Percentiles rank a stretch among this genome's conserved stretches.
Conservation (phyloP, 2,329 filamentous ascomycete genomes). For the Alternaria triticina region DNA sequence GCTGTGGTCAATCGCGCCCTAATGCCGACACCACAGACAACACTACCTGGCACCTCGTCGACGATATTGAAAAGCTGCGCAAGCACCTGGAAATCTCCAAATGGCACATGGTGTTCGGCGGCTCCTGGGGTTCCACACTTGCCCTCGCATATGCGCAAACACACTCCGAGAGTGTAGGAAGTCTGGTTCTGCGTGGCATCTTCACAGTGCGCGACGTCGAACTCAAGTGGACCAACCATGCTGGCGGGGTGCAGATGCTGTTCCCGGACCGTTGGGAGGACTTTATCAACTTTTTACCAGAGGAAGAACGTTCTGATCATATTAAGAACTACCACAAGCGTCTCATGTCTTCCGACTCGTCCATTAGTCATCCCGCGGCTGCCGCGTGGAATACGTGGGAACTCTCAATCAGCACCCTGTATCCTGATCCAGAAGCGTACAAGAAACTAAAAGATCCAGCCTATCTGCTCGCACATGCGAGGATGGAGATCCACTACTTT, state of each 20-base stretch:
- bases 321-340: slow-evolving; percentile 50
- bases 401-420: slow-evolving; percentile 38
- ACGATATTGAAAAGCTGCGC: slow-evolving; percentile 55
- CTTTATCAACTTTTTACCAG: slow-evolving; percentile 46
- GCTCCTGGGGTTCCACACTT: slow-evolving; percentile 57
- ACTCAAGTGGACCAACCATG: slow-evolving; percentile 45
- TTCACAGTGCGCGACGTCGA: slow-evolving; percentile 49
- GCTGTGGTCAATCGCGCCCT: slow-evolving; percentile 54
- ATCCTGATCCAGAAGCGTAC: slow-evolving; percentile 21
- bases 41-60: slow-evolving; percentile 53
- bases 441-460: slow-evolving; percentile 39
- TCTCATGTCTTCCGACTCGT: slow-evolving; percentile 44
- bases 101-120: slow-evolving; percentile 57
- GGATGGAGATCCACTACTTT: slow-evolving; percentile 55
- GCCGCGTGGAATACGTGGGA: slow-evolving; percentile 48
- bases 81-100: slow-evolving; percentile 51
- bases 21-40: slow-evolving; percentile 52
- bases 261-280: slow-evolving; percentile 52
- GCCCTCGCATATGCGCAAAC: slow-evolving; percentile 54
- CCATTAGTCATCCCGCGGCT: slow-evolving; percentile 40
- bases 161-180: slow-evolving; percentile 48
- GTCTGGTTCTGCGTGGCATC: slow-evolving; percentile 53
- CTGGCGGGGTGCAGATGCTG: slow-evolving; percentile 37
- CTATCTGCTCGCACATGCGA: slow-evolving; percentile 47
- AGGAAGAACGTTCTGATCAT: slow-evolving; percentile 47